These are phyloP conservation scores for Cladosporium halotolerans DNA, from an alignment of 2,329 filamentous ascomycete genomes.

Conservation along the genomic window DNA sequence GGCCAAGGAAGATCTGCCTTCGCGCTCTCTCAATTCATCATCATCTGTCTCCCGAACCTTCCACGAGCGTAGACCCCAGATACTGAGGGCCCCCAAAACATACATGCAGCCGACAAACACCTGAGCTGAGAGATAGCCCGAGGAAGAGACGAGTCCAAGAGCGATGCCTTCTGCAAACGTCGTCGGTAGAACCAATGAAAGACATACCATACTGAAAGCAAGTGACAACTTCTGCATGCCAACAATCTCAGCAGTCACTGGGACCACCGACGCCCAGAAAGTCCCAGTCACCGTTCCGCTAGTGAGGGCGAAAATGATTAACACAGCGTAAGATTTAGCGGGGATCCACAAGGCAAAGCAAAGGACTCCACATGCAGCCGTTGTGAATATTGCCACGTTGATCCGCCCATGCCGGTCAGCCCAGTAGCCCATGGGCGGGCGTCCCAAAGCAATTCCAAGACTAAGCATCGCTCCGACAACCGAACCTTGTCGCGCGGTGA, in stretches of 20 bases:
- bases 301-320: slow-evolving; percentile 20
- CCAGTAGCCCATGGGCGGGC: slow-evolving; percentile 19
- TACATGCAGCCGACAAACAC: slow-evolving; percentile 56
- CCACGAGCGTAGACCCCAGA: slow-evolving; percentile 52
- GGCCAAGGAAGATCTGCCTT: neutral
- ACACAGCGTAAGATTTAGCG: slow-evolving; percentile 17
- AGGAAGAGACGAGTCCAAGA: slow-evolving; percentile 17
- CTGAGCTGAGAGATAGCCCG: slow-evolving; percentile 48
- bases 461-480: slow-evolving; percentile 22
- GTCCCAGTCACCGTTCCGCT: slow-evolving; percentile 19
- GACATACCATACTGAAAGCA: slow-evolving; percentile 21
- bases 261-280: slow-evolving; percentile 23
- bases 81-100: slow-evolving; percentile 43
- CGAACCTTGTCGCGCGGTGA: no score
- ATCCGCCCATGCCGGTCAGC: slow-evolving; percentile 21
- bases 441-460: slow-evolving; percentile 22
- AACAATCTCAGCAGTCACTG: slow-evolving; percentile 24
- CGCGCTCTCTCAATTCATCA: slow-evolving; percentile 21
- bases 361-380: slow-evolving; percentile 20
- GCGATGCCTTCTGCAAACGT: no score
- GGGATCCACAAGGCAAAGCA: slow-evolving; percentile 22
- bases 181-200: no score
- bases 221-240: slow-evolving; percentile 21
- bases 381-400: slow-evolving; percentile 21
- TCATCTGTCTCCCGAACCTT: slow-evolving; percentile 47